A percentile compares a stretch with the other conserved stretches of the same genome.
Conservation (phyloP, 352 stramenopile species). For the Globisporangium radiosum region DNA sequence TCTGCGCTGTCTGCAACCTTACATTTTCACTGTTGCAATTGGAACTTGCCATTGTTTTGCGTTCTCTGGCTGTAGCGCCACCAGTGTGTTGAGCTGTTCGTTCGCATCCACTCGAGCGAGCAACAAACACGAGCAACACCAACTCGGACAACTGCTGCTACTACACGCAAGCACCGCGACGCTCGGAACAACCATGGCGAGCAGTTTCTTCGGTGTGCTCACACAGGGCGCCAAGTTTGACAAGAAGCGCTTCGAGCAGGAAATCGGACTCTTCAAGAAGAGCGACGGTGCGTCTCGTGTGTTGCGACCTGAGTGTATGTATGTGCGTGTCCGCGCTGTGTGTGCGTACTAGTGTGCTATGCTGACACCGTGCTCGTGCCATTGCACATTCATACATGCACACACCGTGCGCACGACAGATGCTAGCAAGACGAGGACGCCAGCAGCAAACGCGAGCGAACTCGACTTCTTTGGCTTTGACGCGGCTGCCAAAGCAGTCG, state of each 20-base stretch:
- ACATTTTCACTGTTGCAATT: no score
- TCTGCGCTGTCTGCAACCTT: no score
- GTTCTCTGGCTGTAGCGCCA: no score
- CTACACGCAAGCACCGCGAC: no score
- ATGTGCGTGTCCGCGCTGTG: no score
- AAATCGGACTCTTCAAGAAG: constrained; percentile 62
- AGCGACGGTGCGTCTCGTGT: constrained; percentile 15
- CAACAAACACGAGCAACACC: background rate
- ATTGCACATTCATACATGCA: constrained; percentile 3
- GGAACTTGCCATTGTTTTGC: no score
- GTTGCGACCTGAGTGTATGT: background rate
- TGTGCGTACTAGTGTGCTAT: background rate
- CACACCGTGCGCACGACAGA: background rate
- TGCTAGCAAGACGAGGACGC: constrained; percentile 13
- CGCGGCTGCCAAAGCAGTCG: constrained; percentile 11
- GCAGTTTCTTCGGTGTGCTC: constrained; percentile 66
- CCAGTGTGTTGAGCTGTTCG: no score
- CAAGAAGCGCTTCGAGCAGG: constrained; percentile 40
- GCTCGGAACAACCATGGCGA: constrained; percentile 29
- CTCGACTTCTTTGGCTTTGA: constrained; percentile 83
- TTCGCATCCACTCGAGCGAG: background rate
- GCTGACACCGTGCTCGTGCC: background rate
- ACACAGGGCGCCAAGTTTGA: constrained; percentile 68
- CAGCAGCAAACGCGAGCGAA: constrained; percentile 31
- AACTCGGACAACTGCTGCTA: background rate